Evolutionary conservation across 2,329 filamentous ascomycete species (phyloP).

Genomic region (Lanzia echinophila): DNA sequence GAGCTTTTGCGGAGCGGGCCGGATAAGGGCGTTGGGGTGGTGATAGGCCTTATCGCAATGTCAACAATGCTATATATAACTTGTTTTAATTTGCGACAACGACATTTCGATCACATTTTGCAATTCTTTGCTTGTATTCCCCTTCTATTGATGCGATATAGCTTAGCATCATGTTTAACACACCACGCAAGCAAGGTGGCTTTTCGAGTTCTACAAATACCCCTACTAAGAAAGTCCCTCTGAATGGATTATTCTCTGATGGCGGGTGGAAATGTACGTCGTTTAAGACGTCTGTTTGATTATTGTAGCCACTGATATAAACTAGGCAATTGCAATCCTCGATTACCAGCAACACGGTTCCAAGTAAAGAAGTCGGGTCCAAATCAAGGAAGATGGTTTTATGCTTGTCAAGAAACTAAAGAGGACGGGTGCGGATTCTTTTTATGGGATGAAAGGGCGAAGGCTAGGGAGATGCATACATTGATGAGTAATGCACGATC

Average conservation of each 20-base stretch:
- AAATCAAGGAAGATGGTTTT: constrained; percentile 48
- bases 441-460: constrained; percentile 49
- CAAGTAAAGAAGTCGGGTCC: constrained; percentile 42
- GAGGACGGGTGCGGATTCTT: constrained; percentile 48
- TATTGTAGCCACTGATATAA: background rate
- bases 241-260: constrained; percentile 13
- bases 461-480: constrained; percentile 37
- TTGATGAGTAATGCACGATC: constrained; percentile 40
- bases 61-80: no score
- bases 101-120: no score
- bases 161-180: background rate
- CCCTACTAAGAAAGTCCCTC: background rate
- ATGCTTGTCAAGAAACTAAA: constrained; percentile 43
- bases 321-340: constrained; percentile 12
- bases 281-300: background rate
- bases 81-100: no score
- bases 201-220: background rate
- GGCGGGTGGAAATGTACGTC: constrained; percentile 10
- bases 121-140: no score
- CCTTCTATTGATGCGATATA: no score
- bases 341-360: constrained; percentile 10
- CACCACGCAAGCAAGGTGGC: constrained; percentile 6
- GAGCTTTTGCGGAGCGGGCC: no score
- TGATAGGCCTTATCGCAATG: no score
- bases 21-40: no score